phyloP scores from a whole-genome alignment of 73 alveolate species.

The Paramecium pentaurelia region DNA sequence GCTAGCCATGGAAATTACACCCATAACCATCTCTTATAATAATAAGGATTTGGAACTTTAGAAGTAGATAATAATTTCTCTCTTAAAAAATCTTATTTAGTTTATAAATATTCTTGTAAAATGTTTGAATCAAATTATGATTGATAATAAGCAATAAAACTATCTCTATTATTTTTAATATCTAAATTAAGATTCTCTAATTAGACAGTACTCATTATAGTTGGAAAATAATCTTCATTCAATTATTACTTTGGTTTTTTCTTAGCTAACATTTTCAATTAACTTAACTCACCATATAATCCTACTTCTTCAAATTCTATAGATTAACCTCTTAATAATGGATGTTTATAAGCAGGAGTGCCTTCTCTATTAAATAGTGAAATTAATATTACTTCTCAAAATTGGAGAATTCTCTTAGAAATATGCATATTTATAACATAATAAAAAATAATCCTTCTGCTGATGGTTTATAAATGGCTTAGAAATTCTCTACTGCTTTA shows the following conservation, averaged over 20 bases:
- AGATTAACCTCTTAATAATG: not conserved
- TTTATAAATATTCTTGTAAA: not conserved
- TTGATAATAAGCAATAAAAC: not conserved
- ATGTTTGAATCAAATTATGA: not conserved
- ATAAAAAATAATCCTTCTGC: not conserved
- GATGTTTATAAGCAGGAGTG: constrained; percentile 18
- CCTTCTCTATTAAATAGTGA: not conserved
- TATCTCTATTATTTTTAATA: not conserved
- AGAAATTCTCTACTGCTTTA: constrained; percentile 17
- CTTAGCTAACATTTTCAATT: not conserved
- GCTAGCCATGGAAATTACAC: constrained; percentile 38
- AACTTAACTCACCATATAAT: not conserved
- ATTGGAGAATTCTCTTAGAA: constrained; percentile 31
- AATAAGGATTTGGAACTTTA: not conserved
- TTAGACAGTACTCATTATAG: not conserved
- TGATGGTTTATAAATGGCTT: not conserved
- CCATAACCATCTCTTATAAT: constrained; percentile 45
- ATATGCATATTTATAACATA: not conserved
- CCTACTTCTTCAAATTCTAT: constrained; percentile 34
- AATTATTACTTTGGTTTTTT: not conserved
- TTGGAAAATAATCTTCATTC: not conserved
- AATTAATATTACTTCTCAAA: not conserved
- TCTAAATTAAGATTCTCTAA: constrained; percentile 7
- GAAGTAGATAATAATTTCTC: not conserved
- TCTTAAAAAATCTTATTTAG: not conserved